phyloP scores from a whole-genome alignment of 208 protist species.

The Leishmania aethiopica region DNA sequence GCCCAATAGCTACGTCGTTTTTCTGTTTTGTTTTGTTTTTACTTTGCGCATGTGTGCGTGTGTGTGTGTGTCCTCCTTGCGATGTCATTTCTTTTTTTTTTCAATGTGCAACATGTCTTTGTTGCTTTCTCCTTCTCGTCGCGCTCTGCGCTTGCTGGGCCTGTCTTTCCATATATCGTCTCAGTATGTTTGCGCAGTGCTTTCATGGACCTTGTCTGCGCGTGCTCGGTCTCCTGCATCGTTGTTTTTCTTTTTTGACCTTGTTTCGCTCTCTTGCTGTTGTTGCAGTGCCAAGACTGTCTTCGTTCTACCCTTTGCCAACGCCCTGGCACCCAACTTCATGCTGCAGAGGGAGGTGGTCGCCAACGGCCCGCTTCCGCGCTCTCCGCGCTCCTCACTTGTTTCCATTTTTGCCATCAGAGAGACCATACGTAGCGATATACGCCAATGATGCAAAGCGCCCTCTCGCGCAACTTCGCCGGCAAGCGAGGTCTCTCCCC shows the following conservation, averaged over 20 bases:
- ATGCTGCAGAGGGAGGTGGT: not conserved
- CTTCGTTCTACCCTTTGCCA: not conserved
- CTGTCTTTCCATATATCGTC: not conserved
- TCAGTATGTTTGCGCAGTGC: not conserved
- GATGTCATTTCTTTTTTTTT: slow-evolving; percentile 4
- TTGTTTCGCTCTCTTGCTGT: not conserved
- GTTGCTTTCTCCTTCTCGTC: too few species aligned
- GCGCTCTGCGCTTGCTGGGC: not conserved
- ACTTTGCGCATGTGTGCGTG: not conserved
- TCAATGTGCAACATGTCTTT: not conserved
- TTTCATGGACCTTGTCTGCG: not conserved
- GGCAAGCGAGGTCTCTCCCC: too few species aligned
- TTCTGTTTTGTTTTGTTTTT: not conserved
- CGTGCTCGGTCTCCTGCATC: not conserved
- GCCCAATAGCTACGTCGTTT: not conserved
- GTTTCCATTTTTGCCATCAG: not conserved
- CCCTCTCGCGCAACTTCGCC: not conserved
- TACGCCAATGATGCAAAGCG: not conserved
- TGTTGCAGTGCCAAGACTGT: not conserved
- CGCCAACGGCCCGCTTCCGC: not conserved
- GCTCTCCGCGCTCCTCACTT: not conserved
- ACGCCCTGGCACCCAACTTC: not conserved
- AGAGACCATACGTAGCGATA: not conserved
- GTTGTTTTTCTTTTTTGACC: not conserved
- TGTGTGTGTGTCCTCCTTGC: not conserved